Percentiles rank a stretch among this genome's conserved stretches.
Evolutionary conservation across 2,329 filamentous ascomycete species (phyloP).

Genomic region (Beauveria sp.): DNA sequence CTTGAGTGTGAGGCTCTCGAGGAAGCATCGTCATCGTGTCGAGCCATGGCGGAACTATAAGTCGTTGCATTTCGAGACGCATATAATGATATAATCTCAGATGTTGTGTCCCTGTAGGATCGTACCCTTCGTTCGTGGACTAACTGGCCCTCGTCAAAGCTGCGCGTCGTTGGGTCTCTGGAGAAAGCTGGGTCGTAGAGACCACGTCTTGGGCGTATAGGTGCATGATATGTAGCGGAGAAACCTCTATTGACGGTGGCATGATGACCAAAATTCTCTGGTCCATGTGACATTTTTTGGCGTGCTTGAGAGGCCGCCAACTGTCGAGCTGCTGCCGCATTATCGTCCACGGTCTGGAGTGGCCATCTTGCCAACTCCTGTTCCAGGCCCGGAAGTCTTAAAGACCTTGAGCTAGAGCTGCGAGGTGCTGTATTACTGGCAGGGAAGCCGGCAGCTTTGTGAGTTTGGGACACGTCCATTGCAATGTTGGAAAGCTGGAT

Average conservation of each 20-base stretch:
- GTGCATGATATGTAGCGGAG: constrained; percentile 23
- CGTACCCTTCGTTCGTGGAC: constrained; percentile 38
- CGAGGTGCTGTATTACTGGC: not conserved
- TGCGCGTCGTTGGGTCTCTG: constrained; percentile 21
- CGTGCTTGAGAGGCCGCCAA: not conserved
- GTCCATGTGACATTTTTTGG: not conserved
- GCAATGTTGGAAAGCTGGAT: not conserved
- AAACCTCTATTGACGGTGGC: not conserved
- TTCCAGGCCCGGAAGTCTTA: not conserved
- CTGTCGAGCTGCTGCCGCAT: not conserved
- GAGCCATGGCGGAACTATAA: not conserved
- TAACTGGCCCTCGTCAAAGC: constrained; percentile 23
- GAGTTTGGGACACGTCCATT: not conserved
- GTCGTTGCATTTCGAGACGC: constrained; percentile 24
- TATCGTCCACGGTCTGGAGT: constrained; percentile 3
- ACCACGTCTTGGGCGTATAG: constrained; percentile 21
- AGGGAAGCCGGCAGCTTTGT: not conserved
- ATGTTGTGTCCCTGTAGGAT: constrained; percentile 43
- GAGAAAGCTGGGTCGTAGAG: constrained; percentile 22
- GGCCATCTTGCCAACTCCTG: not conserved
- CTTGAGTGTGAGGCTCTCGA: not conserved
- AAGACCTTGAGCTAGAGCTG: not conserved
- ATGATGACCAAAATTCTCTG: not conserved
- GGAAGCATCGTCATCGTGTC: not conserved
- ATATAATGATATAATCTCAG: constrained; percentile 50